Base-by-base conservation (phyloP, 1,139 yeast species). In the Blastobotrys indianensis region DNA sequence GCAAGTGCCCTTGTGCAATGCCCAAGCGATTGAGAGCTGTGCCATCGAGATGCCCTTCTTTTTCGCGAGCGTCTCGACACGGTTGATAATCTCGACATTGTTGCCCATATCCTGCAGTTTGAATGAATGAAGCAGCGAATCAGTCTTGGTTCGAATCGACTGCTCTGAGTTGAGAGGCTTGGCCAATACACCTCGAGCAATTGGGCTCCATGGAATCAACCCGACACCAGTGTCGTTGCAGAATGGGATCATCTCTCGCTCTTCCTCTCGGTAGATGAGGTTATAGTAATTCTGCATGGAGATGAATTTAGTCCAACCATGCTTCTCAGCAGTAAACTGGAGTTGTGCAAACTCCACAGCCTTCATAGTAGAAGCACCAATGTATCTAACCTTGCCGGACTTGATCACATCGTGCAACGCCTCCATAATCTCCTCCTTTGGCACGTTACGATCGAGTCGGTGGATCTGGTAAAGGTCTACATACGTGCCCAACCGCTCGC, bases 391-490 rank as follows among this genome's bases (percentile, higher is more conserved):
- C 32, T 63, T 60, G 1, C 82, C 83, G 20, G 63, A 52, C 49
- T 69, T 69, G 28, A 77, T 75, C 33, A 75, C 67, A 54, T 74
- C 77, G 54, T 78, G 74, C 52, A 79, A 64, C 1, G 81, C 74
- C 51, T 62, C 68, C 82, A 79, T 76, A 35, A 72, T 72, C 53
- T 79, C 82, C 47, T 68, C 70, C 68, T 66, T 15, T 30, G 77
- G 74, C 3, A 73, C 67, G 0, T 62, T 58, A 32, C 56, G 52
- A 53, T 77, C 82, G 33, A 66, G 66, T 48, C 82, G 65, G 64
- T 87, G 96, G 62, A 86, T 70, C 63, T 83, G 85, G 1, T 85
- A 85, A 54, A 85, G 69, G 63, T 87, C 95, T 52, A 87, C 66
- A 59, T 85, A 85, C 0, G 94, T 83, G 13, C 76, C 64, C 48